Evolutionary conservation across 306 rosid species (phyloP), one percentile per base, ranked within the genome.

Genomic region (Styphnolobium japonicum): DNA sequence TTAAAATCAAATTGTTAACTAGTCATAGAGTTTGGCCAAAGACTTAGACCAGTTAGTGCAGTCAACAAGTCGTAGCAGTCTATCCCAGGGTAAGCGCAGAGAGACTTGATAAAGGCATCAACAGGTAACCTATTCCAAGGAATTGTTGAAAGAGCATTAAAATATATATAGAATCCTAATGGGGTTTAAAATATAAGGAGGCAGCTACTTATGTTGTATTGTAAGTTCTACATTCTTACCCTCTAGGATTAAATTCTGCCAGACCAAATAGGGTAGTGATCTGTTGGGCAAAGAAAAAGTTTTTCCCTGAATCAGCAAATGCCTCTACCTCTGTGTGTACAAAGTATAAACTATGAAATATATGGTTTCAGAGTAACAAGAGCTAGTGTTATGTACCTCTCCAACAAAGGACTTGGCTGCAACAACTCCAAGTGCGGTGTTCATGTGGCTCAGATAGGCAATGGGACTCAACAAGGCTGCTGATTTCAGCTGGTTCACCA

Each of bases 381-480:
- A 29, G 10, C 5, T 14, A 36, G 18, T 49, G 8, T 37, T 22
- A 72, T 12, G 25, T 83, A 91, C 97, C 97, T 94, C 97, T 2
- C 89, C 92, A 61, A 86, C 14, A 22, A 92, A 90, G 67, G 89
- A 4, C 78, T 52, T 90, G 37, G 97, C 96, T 4, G 90, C 97
- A 69, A 86, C 1, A 43, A 39, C 86, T 6, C 92, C 97, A 7
- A 93, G 82, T 46, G 85, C 82, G 12, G 94, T 87, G 42, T 15
- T 86, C 91, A 95, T 88, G 81, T 93, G 93, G 83, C 86, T 91
- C 81, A 93, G 78, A 80, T 91, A 93, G 33, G 97, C 97, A 48
- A 93, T 69, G 6, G 99, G 99, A 75, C 96, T 90, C 63, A 95
- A 64, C 67, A 95, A 71, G 1, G 93, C 96, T 51, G 93, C 92